A percentile compares a stretch with the other conserved stretches of the same genome.
These are phyloP conservation scores for Leccinum pachyderme DNA, from an alignment of 1,284 basidiomycete genomes.

Conservation along the genomic window DNA sequence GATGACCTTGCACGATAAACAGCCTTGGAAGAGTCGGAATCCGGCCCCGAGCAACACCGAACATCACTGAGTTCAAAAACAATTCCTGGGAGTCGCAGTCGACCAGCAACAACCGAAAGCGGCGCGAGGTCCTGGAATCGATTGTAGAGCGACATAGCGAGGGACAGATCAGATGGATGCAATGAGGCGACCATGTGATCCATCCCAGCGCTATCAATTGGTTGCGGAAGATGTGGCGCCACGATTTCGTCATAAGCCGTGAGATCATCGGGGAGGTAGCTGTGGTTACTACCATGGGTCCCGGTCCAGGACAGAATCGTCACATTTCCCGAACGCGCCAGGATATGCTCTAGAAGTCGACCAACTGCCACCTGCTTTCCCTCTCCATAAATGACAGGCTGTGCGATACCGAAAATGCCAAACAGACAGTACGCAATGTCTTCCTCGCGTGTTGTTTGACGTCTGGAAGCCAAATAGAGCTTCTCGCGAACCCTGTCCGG, in stretches of 20 bases:
- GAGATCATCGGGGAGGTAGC: slow-evolving; percentile 9
- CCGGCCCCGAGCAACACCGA: not conserved
- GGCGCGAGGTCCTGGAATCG: not conserved
- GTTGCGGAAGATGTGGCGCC: slow-evolving; percentile 3
- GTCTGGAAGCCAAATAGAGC: slow-evolving; percentile 3
- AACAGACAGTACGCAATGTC: slow-evolving; percentile 7
- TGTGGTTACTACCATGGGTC: slow-evolving; percentile 3
- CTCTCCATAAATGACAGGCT: slow-evolving; percentile 9
- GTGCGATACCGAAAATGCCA: slow-evolving; percentile 3
- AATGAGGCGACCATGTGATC: not conserved
- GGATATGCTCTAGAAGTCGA: slow-evolving; percentile 2
- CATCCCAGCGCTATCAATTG: not conserved
- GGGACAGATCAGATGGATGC: not conserved
- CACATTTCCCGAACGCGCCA: slow-evolving; percentile 1
- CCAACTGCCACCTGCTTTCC: slow-evolving; percentile 1
- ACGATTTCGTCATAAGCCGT: slow-evolving; percentile 9
- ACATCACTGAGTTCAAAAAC: slow-evolving; percentile 4
- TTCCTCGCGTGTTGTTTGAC: slow-evolving; percentile 7
- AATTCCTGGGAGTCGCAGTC: slow-evolving; percentile 7
- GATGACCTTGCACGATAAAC: slow-evolving; percentile 4
- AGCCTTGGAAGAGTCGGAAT: not conserved
- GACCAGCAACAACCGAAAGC: not conserved
- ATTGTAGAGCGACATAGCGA: not conserved
- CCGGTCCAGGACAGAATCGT: slow-evolving; percentile 9
- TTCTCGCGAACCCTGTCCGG: not conserved